Evolutionary conservation across 1,284 basidiomycete species (phyloP).

Genomic region (Ceratobasidium sp.): DNA sequence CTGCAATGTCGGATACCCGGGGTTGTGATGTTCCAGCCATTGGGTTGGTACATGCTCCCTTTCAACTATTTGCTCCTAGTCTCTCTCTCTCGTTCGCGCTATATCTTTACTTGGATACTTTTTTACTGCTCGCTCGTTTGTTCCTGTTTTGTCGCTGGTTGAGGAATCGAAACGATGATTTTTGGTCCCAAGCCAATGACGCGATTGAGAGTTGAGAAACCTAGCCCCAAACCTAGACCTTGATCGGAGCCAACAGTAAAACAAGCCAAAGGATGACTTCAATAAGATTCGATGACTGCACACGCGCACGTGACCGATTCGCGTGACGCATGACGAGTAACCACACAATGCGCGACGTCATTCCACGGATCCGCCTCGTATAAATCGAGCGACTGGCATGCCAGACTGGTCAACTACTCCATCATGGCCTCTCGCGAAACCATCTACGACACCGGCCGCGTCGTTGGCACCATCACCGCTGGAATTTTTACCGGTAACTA

Average conservation of each 20-base stretch:
- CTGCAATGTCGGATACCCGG: conserved; percentile 20
- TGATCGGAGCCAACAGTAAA: not conserved
- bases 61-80: conserved; percentile 2
- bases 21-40: conserved; percentile 8
- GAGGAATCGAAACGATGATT: conserved; percentile 21
- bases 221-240: not conserved
- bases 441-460: conserved; percentile 24
- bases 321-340: conserved; percentile 6
- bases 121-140: conserved; percentile 33
- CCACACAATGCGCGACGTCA: not conserved
- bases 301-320: not conserved
- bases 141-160: conserved; percentile 2
- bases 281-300: not conserved
- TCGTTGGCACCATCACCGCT: conserved; percentile 18
- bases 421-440: conserved; percentile 1
- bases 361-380: not conserved
- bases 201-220: not conserved
- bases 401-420: not conserved
- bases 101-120: conserved; percentile 35
- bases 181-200: not conserved
- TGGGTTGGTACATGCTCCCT: not conserved
- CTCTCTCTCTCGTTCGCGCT: conserved; percentile 31
- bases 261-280: not conserved
- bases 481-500: conserved; percentile 29
- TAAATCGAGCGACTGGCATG: not conserved